These are phyloP conservation scores for Penicillium silybi DNA, from an alignment of 495 filamentous ascomycete genomes.

Conservation along the genomic window DNA sequence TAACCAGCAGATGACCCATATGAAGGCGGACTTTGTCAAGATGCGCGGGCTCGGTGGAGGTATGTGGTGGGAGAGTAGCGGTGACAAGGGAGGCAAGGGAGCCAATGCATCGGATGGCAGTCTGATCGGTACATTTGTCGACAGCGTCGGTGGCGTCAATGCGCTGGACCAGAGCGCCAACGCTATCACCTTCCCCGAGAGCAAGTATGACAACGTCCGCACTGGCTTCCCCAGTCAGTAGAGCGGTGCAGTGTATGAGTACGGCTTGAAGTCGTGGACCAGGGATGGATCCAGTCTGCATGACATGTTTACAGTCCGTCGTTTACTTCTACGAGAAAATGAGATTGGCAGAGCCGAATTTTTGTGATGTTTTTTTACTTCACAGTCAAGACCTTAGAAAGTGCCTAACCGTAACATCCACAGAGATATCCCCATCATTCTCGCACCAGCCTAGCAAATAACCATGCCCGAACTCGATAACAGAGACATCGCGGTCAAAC, in stretches of 20 bases:
- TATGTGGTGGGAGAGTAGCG: conserved; percentile 94
- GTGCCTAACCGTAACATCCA: conserved; percentile 21
- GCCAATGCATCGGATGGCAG: conserved; percentile 49
- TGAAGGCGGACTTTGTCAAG: conserved; percentile 66
- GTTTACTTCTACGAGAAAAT: conserved; percentile 10
- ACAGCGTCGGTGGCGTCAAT: conserved; percentile 42
- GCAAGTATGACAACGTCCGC: conserved; percentile 76
- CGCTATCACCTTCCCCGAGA: conserved; percentile 65
- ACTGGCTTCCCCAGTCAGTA: conserved; percentile 35
- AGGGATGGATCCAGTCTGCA: not conserved
- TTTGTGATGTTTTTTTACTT: conserved; percentile 20
- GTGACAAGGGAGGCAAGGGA: conserved; percentile 56
- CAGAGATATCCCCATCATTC: conserved; percentile 18
- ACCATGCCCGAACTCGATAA: conserved; percentile 20
- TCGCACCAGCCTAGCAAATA: conserved; percentile 13
- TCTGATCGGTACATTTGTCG: conserved; percentile 58
- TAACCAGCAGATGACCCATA: conserved; percentile 51
- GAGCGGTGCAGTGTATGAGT: not conserved
- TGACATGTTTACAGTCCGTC: not conserved
- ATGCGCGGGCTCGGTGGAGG: conserved; percentile 67
- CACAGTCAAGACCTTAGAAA: conserved; percentile 15
- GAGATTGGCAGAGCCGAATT: conserved; percentile 17
- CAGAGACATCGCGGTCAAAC: conserved; percentile 18
- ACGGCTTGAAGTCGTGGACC: not conserved
- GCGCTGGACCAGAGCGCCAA: conserved; percentile 61